phyloP scores from a whole-genome alignment of 2,329 filamentous ascomycete species.

The Elsinoe fawcettii region DNA sequence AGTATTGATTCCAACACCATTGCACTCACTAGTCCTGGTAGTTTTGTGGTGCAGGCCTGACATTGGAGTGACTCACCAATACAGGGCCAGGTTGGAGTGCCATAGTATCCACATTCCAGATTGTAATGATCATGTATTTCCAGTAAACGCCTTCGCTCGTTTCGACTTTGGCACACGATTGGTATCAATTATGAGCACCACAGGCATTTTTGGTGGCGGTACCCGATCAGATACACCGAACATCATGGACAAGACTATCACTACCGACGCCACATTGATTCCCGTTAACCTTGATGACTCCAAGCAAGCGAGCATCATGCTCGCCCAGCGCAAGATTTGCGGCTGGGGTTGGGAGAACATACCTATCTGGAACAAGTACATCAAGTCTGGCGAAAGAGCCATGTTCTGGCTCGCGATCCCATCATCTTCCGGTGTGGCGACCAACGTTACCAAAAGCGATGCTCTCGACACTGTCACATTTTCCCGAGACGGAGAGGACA shows the following conservation, averaged over 20 bases:
- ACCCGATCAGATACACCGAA: background rate
- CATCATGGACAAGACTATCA: background rate
- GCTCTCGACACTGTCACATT: background rate
- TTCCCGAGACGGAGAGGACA: background rate
- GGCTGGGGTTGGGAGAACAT: constrained; percentile 20
- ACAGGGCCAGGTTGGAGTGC: no score
- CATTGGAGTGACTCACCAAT: no score
- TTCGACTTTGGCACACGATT: no score
- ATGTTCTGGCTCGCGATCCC: constrained; percentile 21
- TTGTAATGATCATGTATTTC: no score
- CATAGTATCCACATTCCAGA: no score
- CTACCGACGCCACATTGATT: constrained; percentile 15
- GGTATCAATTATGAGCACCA: background rate
- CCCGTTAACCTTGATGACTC: constrained; percentile 17
- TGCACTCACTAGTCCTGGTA: no score
- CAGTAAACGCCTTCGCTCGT: no score
- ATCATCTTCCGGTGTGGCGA: background rate
- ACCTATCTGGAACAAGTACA: constrained; percentile 16
- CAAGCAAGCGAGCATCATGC: constrained; percentile 17
- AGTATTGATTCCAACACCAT: no score
- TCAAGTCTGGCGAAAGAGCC: constrained; percentile 14
- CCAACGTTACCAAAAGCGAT: background rate
- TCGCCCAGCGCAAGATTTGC: constrained; percentile 20
- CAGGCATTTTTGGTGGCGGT: background rate
- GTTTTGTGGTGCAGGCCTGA: no score